Evolutionary conservation across 306 rosid species (phyloP), one percentile per base, ranked within the genome.

Genomic region (Carpinus fangiana): DNA sequence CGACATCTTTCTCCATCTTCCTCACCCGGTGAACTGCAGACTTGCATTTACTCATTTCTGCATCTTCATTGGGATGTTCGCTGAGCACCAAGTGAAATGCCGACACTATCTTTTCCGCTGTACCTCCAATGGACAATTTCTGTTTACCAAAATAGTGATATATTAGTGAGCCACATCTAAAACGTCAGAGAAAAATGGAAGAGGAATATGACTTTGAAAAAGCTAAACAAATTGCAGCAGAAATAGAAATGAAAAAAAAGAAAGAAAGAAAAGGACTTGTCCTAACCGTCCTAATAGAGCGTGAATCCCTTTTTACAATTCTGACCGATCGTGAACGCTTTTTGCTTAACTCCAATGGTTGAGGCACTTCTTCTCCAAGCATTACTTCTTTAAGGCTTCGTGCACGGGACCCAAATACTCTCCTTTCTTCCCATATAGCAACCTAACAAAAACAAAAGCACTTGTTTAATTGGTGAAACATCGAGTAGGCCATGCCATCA

Each of bases 361-460:
- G 90, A 81, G 97, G 97, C 50, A 56, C 84, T 77, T 85, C 90
- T 81, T 89, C 90, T 80, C 93, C 97, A 70, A 94, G 97, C 90
- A 94, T 87, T 68, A 92, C 72, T 69, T 88, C 95, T 79, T 88
- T 90, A 65, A 94, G 92, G 81, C 88, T 92, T 72, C 45, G 78
- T 8, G 90, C 86, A 61, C 87, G 95, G 65, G 95, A 88, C 20
- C 97, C 98, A 82, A 94, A 92, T 51, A 94, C 98, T 76, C 82
- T 88, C 82, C 98, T 92, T 79, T 87, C 85, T 76, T 92, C 97
- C 98, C 98, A 94, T 79, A 94, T 90, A 62, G 85, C 87, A 81
- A 94, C 88, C 98, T 94, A 83, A 72, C 34, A 73, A 68, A 16
- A 71, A 72, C 10, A 72, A 53, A 87, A 81, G 69, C 76, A 66